Evolutionary conservation across 2,329 filamentous ascomycete genomes (phyloP).

Genomic region (Metarhizium album): DNA sequence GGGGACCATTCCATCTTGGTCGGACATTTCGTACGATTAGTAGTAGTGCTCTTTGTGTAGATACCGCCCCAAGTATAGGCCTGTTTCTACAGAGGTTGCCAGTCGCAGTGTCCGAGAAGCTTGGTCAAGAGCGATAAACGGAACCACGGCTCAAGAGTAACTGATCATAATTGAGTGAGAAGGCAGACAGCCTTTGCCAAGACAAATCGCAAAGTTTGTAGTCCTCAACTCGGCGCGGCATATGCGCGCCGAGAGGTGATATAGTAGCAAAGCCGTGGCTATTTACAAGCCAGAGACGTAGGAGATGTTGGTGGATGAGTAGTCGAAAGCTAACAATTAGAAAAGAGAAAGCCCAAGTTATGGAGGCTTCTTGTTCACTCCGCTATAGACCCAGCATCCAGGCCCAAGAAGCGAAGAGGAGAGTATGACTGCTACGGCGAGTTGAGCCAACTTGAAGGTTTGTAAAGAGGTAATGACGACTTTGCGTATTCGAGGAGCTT

Average conservation of each 20-base stretch:
- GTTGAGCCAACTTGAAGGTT: constrained; percentile 90
- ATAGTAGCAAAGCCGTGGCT: constrained; percentile 19
- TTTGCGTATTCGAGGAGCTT: neutral
- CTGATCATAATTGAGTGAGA: constrained; percentile 19
- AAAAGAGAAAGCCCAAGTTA: constrained; percentile 43
- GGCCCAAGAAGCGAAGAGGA: constrained; percentile 85
- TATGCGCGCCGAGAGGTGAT: constrained; percentile 24
- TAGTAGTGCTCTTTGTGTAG: neutral
- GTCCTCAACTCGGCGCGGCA: constrained; percentile 24
- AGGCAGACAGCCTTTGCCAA: constrained; percentile 1
- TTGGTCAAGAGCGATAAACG: constrained; percentile 18
- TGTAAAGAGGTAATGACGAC: constrained; percentile 13
- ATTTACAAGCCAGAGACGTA: neutral
- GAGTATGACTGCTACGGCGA: constrained; percentile 58
- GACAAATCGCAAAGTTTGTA: neutral
- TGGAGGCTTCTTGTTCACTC: constrained; percentile 95
- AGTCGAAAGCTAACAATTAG: neutral
- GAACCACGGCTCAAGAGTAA: constrained; percentile 19
- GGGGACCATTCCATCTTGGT: constrained; percentile 48
- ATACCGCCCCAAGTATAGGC: neutral
- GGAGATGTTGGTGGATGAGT: neutral
- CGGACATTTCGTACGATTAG: constrained; percentile 46
- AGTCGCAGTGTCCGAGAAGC: neutral
- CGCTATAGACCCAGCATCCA: constrained; percentile 86
- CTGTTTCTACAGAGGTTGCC: neutral